Conservation (phyloP, 768 basidiomycete genomes). For the Naganishia vishniacii region DNA sequence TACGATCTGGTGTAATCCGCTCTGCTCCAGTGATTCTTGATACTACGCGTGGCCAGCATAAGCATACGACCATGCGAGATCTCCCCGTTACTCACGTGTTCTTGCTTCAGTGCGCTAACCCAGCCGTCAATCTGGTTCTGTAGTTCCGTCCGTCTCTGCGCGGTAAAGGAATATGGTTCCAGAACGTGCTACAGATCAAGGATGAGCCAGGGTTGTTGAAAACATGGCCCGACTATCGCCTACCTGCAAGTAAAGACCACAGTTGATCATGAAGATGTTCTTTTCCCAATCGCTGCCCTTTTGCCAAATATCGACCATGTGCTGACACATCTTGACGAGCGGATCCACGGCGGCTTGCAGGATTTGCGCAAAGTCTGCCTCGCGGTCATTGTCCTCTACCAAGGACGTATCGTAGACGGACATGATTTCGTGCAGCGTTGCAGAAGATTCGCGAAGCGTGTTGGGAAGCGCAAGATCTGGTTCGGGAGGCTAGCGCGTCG, state of each 20-base stretch:
- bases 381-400: conserved; percentile 59
- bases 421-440: conserved; percentile 82
- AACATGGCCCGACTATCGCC: conserved; percentile 33
- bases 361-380: conserved; percentile 62
- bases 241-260: conserved; percentile 74
- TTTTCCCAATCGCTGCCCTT: conserved; percentile 61
- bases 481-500: conserved; percentile 46
- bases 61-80: too few relatives aligned
- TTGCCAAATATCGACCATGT: conserved; percentile 56
- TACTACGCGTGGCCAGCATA: too few relatives aligned
- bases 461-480: conserved; percentile 74
- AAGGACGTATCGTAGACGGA: conserved; percentile 80
- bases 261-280: conserved; percentile 78
- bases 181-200: conserved; percentile 38
- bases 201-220: background rate
- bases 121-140: conserved; percentile 60
- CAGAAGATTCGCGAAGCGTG: conserved; percentile 71
- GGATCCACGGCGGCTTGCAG: conserved; percentile 82
- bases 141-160: conserved; percentile 54
- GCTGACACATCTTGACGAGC: conserved; percentile 66
- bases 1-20: conserved; percentile 51
- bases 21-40: conserved; percentile 48
- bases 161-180: conserved; percentile 42
- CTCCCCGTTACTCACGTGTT: conserved; percentile 69
- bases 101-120: conserved; percentile 63